Evolutionary conservation across 306 rosid genomes (phyloP).

Genomic region (Morella rubra): DNA sequence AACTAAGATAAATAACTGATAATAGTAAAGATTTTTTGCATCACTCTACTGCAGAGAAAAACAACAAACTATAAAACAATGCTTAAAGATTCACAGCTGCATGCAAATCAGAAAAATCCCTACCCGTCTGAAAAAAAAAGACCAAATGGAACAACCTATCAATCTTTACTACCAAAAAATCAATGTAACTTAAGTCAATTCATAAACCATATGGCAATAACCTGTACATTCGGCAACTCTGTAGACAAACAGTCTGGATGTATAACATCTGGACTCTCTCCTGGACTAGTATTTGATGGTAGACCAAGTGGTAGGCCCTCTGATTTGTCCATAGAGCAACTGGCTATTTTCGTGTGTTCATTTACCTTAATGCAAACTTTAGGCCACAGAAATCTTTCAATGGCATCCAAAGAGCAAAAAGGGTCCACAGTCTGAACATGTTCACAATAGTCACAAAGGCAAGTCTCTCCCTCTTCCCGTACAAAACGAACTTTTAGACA

Average conservation of each 20-base stretch:
- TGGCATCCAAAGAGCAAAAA: constrained; percentile 63
- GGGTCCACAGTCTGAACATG: constrained; percentile 76
- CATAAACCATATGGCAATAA: constrained; percentile 26
- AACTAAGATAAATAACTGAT: constrained; percentile 11
- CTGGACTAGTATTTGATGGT: constrained; percentile 48
- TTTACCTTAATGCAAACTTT: constrained; percentile 49
- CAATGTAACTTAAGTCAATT: constrained; percentile 1
- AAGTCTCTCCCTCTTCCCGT: constrained; percentile 68
- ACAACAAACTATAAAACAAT: neutral
- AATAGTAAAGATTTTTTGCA: constrained; percentile 1
- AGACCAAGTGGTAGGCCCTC: constrained; percentile 48
- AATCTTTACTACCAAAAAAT: neutral
- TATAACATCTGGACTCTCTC: constrained; percentile 32
- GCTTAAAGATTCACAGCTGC: neutral
- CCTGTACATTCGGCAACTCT: constrained; percentile 59
- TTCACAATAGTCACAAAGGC: constrained; percentile 52
- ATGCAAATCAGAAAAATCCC: constrained; percentile 12
- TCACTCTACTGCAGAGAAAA: constrained; percentile 45
- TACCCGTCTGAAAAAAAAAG: neutral
- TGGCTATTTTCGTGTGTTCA: constrained; percentile 29
- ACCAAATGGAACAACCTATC: neutral
- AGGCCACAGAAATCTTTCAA: constrained; percentile 77
- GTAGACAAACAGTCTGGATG: constrained; percentile 41
- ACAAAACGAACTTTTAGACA: constrained; percentile 73
- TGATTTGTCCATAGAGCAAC: constrained; percentile 39